Percentiles rank a stretch among this genome's conserved stretches.
These are phyloP conservation scores for Stemphylium beticola DNA, from an alignment of 2,329 filamentous ascomycete species.

Conservation along the genomic window DNA sequence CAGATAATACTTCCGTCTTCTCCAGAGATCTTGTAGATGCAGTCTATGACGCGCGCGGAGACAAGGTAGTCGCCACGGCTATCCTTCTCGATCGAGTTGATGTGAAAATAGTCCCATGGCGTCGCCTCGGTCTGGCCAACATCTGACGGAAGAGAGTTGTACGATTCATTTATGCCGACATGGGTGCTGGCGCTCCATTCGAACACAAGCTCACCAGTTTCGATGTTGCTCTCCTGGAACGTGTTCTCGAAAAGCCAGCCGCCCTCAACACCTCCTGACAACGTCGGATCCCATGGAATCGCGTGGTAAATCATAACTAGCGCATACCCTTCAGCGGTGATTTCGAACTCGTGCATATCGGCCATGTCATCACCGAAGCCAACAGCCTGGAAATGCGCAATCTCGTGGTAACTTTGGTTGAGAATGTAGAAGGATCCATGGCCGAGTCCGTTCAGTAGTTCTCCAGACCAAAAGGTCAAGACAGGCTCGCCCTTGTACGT, in stretches of 20 bases:
- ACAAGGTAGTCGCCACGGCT: constrained; percentile 28
- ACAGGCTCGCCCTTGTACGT: constrained; percentile 29
- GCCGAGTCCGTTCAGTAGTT: constrained; percentile 17
- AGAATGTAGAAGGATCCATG: constrained; percentile 21
- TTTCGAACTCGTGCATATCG: constrained; percentile 55
- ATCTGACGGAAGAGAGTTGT: constrained; percentile 25
- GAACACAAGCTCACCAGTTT: constrained; percentile 50
- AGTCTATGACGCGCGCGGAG: constrained; percentile 26
- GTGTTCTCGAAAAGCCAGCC: constrained; percentile 54
- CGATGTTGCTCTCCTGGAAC: constrained; percentile 54
- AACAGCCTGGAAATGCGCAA: constrained; percentile 20
- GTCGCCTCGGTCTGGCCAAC: constrained; percentile 34
- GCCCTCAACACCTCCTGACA: constrained; percentile 40
- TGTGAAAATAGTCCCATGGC: constrained; percentile 52
- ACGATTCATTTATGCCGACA: constrained; percentile 36
- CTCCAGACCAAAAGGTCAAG: constrained; percentile 27
- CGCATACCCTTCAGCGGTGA: constrained; percentile 52
- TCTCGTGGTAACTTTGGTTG: constrained; percentile 26
- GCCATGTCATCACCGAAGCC: constrained; percentile 18
- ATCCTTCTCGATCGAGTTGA: constrained; percentile 44
- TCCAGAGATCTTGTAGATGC: constrained; percentile 26
- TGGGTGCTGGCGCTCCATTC: constrained; percentile 50
- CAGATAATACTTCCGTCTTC: constrained; percentile 31
- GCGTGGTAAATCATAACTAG: constrained; percentile 52
- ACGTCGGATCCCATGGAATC: constrained; percentile 48